Evolutionary conservation across 2,329 filamentous ascomycete species (phyloP), one percentile per base, ranked within the genome.

Genomic region (Aspergillus costaricaensis): DNA sequence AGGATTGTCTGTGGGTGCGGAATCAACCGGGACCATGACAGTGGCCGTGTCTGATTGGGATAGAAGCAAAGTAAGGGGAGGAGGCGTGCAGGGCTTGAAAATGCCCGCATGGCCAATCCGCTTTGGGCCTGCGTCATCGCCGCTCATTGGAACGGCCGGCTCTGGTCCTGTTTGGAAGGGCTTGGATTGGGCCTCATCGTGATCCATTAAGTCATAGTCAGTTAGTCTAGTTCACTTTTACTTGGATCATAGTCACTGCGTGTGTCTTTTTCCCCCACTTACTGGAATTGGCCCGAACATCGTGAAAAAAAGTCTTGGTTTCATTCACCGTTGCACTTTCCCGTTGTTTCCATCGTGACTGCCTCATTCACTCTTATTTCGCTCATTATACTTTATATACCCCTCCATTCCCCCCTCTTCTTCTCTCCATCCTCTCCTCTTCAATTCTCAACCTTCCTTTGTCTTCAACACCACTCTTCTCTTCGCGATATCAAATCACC

Each of bases 361-460:
- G 17, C 54, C 56, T 32, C 39, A 38, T 47, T 56, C 47, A 7
- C 36, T 12, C 47, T 25, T 12, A 44, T 44, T 64, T 56, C 30
- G 60, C 57, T 48, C 49, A 12, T 43, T 27, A 43, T 52, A 55
- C 58, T 61, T 60, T 62, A 63, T 65, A 43, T 59, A 62, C 55
- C 62, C 58, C 60, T 62, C 65, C 59, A 57, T 60, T 53, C 55
- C 54, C 56, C 58, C 52, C 60, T 50, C 15, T 54, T 19, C 50
- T 17, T 49, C 23, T 53, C 44, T n/a, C 50, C 38, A 43, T 17
- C 19, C 17, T 61, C 41, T 50, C 25, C 55, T 36, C 59, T 62
- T 14, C 30, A 39, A 36, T 39, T n/a, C 49, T 51, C 9, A 50
- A 23, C 23, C 44, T 49, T 49, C 23, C 23, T 49, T 30, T 23